Percentiles rank a stretch among this genome's conserved stretches.
These are phyloP conservation scores for Gnaphalium uliginosum DNA, from an alignment of 129 eudicot genomes.

Conservation along the genomic window DNA sequence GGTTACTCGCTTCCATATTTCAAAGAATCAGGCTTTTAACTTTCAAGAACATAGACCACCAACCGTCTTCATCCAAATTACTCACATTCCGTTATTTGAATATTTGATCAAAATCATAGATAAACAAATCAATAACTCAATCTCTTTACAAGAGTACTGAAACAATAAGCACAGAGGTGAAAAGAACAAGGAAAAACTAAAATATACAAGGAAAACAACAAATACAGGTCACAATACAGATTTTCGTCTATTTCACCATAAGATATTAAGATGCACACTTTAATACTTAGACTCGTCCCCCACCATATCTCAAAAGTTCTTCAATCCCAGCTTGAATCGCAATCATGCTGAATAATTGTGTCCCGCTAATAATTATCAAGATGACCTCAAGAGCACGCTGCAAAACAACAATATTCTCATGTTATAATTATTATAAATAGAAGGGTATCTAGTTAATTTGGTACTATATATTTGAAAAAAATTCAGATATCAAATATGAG, in stretches of 20 bases:
- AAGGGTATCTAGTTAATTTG: neutral
- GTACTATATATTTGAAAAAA: neutral
- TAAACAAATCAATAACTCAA: neutral
- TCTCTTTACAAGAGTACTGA: neutral
- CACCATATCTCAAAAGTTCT: slow-evolving; percentile 33
- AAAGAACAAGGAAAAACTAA: neutral
- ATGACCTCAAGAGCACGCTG: slow-evolving; percentile 77
- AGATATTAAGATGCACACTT: slow-evolving; percentile 25
- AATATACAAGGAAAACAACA: neutral
- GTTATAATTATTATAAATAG: neutral
- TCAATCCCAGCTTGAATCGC: slow-evolving; percentile 58
- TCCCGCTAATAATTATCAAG: slow-evolving; percentile 66
- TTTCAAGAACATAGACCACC: too few species aligned
- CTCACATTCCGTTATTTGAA: too few species aligned
- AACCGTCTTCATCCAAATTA: too few species aligned
- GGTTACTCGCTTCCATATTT: too few species aligned
- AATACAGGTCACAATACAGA: neutral
- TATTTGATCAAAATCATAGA: neutral
- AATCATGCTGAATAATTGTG: slow-evolving; percentile 64
- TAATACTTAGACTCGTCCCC: slow-evolving; percentile 40
- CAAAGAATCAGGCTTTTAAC: too few species aligned
- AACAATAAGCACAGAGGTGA: neutral
- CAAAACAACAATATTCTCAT: neutral
- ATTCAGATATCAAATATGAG: neutral
- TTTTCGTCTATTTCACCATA: neutral